These are phyloP conservation scores for Trametes polyzona DNA, from an alignment of 1,284 basidiomycete genomes.

Conservation along the genomic window DNA sequence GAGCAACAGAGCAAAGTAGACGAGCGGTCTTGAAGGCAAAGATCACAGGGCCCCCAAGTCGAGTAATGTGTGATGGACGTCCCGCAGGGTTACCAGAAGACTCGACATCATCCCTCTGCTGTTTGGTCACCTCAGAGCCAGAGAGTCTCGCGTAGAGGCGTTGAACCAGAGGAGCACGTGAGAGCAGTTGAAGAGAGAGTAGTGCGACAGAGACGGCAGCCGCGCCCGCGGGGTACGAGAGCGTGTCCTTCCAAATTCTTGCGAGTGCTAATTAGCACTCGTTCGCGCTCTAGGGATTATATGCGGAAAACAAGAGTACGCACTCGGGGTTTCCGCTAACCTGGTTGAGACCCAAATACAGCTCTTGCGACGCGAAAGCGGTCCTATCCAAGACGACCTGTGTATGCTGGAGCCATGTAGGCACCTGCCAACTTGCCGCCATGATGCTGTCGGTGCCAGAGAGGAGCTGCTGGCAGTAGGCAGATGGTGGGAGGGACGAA, in stretches of 20 bases:
- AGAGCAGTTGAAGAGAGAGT: slow-evolving; percentile 18
- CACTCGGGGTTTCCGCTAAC: slow-evolving; percentile 9
- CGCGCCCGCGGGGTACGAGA: slow-evolving; percentile 14
- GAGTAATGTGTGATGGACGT: slow-evolving; percentile 22
- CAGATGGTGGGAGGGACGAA: slow-evolving; percentile 4
- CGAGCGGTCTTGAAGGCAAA: slow-evolving; percentile 34
- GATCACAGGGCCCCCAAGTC: slow-evolving; percentile 33
- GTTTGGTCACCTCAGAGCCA: background rate
- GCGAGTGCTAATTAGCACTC: background rate
- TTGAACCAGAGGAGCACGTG: slow-evolving; percentile 9
- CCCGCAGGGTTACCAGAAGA: background rate
- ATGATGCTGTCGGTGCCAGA: slow-evolving; percentile 1
- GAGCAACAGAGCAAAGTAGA: slow-evolving; percentile 27
- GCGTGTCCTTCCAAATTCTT: slow-evolving; percentile 20
- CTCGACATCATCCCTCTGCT: slow-evolving; percentile 15
- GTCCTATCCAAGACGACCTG: slow-evolving; percentile 16
- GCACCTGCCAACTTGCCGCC: slow-evolving; percentile 21
- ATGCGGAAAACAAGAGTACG: background rate
- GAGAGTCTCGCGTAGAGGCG: slow-evolving; percentile 10
- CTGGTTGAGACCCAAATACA: slow-evolving; percentile 3
- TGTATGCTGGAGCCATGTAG: slow-evolving; percentile 14
- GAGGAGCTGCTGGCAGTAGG: background rate
- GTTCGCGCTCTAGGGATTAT: background rate
- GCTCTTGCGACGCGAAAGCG: background rate
- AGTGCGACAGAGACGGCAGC: slow-evolving; percentile 10